Percentiles rank a stretch among this genome's conserved stretches.
Conservation (phyloP, 1,139 yeast genomes). For the Hemisphaericaspora subhashii region DNA sequence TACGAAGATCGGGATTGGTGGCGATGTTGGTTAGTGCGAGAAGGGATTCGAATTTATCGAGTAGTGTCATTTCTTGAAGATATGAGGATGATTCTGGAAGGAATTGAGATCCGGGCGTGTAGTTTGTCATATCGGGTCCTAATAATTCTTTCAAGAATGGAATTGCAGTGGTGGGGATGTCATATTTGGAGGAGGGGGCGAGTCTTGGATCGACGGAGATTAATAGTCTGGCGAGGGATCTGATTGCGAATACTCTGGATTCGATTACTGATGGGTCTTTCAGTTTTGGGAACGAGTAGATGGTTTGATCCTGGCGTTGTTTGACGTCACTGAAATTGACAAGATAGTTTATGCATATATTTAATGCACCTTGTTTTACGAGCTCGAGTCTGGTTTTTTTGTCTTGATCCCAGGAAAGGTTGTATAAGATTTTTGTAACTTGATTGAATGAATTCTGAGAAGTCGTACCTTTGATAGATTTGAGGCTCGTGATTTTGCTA, state of each 20-base stretch:
- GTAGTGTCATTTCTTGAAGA: conserved; percentile 27
- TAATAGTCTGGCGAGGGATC: conserved; percentile 45
- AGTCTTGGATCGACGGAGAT: conserved; percentile 40
- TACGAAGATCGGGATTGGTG: conserved; percentile 28
- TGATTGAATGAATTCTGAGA: conserved; percentile 12
- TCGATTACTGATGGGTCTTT: conserved; percentile 18
- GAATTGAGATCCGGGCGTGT: conserved; percentile 15
- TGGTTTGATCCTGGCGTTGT: conserved; percentile 11
- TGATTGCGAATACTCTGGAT: conserved; percentile 26
- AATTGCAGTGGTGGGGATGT: conserved; percentile 38
- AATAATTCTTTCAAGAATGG: conserved; percentile 52
- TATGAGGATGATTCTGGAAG: conserved; percentile 17
- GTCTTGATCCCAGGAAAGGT: conserved; percentile 26
- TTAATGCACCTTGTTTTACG: conserved; percentile 49
- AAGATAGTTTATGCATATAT: conserved; percentile 37
- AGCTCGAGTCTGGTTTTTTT: conserved; percentile 32
- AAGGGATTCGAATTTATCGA: conserved; percentile 46
- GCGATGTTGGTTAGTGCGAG: conserved; percentile 53
- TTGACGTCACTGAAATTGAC: conserved; percentile 30
- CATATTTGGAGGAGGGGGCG: conserved; percentile 41
- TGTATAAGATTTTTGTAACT: conserved; percentile 11
- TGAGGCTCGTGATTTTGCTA: conserved; percentile 26
- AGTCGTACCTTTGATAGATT: conserved; percentile 19
- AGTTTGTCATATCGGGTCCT: conserved; percentile 31
- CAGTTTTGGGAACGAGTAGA: conserved; percentile 23